Evolutionary conservation across 306 rosid species (phyloP).

Genomic region (Vigna nakashimae): DNA sequence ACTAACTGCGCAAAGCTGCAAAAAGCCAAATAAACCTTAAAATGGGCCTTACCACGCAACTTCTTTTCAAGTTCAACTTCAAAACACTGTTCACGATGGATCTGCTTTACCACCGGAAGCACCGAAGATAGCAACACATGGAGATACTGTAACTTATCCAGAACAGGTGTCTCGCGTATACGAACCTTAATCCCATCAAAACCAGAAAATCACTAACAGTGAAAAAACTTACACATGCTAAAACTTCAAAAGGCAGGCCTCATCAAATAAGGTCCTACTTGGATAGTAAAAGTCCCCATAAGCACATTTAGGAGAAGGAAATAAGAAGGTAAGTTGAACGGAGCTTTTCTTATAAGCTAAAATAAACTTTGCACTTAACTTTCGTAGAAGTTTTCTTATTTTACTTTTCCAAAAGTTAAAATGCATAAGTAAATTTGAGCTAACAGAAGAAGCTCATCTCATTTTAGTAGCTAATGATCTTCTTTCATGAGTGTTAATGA

Average conservation of each 20-base stretch:
- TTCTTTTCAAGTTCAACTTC: constrained; percentile 92
- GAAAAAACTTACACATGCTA: constrained; percentile 25
- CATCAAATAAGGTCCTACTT: too few species aligned
- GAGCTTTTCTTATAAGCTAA: not conserved
- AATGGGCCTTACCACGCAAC: constrained; percentile 71
- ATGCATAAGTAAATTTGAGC: not conserved
- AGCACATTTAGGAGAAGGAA: not conserved
- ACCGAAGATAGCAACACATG: constrained; percentile 81
- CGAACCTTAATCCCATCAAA: constrained; percentile 67
- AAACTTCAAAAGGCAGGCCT: constrained; percentile 36
- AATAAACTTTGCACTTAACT: not conserved
- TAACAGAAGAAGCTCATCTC: not conserved
- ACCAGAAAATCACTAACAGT: constrained; percentile 35
- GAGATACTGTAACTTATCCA: constrained; percentile 84
- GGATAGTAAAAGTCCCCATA: not conserved
- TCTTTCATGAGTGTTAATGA: not conserved
- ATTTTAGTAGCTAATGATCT: not conserved
- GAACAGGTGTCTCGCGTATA: constrained; percentile 82
- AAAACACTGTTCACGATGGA: constrained; percentile 79
- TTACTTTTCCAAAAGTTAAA: not conserved
- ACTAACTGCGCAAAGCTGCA: constrained; percentile 18
- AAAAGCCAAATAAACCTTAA: constrained; percentile 35
- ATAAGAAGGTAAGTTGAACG: not conserved
- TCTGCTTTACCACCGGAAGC: constrained; percentile 89
- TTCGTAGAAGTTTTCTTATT: not conserved